Conservation (phyloP, 2,329 filamentous ascomycete species). For the Fusarium musae region DNA sequence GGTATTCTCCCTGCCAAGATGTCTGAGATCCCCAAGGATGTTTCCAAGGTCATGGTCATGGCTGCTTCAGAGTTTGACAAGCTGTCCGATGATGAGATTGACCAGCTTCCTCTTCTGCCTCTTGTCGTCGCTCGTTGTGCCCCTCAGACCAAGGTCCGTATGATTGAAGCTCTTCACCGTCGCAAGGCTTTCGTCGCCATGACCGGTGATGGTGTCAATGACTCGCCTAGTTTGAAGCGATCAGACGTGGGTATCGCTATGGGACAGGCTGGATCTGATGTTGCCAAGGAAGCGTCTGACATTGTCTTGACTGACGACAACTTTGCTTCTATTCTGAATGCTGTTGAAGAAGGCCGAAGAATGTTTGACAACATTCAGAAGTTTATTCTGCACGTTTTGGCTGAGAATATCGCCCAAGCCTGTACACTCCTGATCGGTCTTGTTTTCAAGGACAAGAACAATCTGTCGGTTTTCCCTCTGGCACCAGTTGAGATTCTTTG, state of each 20-base stretch:
- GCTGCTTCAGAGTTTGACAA: slow-evolving; percentile 74
- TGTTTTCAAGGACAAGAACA: slow-evolving; percentile 72
- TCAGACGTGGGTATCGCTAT: slow-evolving; percentile 79
- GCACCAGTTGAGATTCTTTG: slow-evolving; percentile 80
- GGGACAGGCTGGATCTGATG: slow-evolving; percentile 75
- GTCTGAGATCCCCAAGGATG: slow-evolving; percentile 62
- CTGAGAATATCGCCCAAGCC: slow-evolving; percentile 77
- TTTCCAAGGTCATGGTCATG: slow-evolving; percentile 72
- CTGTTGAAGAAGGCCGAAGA: slow-evolving; percentile 75
- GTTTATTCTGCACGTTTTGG: slow-evolving; percentile 74
- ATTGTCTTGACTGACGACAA: slow-evolving; percentile 80
- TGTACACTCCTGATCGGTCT: slow-evolving; percentile 75
- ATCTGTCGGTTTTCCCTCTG: slow-evolving; percentile 76
- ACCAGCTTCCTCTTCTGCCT: slow-evolving; percentile 70
- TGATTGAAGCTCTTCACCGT: slow-evolving; percentile 78
- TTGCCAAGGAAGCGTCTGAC: slow-evolving; percentile 74
- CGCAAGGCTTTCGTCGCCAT: slow-evolving; percentile 74
- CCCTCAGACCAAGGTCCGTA: slow-evolving; percentile 77
- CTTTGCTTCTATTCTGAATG: slow-evolving; percentile 76
- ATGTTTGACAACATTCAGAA: slow-evolving; percentile 82
- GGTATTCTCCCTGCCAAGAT: slow-evolving; percentile 68
- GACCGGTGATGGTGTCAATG: slow-evolving; percentile 79
- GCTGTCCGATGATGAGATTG: slow-evolving; percentile 72
- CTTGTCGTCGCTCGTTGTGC: slow-evolving; percentile 77
- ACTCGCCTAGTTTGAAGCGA: slow-evolving; percentile 73